A percentile compares a stretch with the other conserved stretches of the same genome.
phyloP scores from a whole-genome alignment of 2,329 filamentous ascomycete species.

The Penicillium sp. region DNA sequence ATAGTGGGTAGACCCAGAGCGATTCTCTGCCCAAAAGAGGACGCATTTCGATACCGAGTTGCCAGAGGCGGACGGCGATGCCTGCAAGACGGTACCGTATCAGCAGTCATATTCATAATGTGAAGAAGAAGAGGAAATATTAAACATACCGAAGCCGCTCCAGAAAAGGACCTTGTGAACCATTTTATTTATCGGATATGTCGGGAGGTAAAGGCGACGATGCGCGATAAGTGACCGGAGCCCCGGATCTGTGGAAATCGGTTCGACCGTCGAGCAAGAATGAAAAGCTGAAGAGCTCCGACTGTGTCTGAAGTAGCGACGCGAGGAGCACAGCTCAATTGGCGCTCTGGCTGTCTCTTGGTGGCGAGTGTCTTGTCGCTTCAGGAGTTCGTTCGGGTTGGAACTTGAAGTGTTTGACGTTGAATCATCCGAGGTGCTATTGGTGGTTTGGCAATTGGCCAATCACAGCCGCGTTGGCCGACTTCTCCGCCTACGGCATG shows the following conservation, averaged over 20 bases:
- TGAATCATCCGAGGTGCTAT: background rate
- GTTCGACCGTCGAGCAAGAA: background rate
- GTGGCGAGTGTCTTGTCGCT: background rate
- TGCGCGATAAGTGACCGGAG: conserved; percentile 6
- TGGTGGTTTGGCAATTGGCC: background rate
- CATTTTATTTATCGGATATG: conserved; percentile 31
- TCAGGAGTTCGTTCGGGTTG: background rate
- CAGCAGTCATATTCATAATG: conserved; percentile 9
- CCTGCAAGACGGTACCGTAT: conserved; percentile 51
- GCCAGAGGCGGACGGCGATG: conserved; percentile 87
- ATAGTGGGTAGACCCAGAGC: conserved; percentile 89
- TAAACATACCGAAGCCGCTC: conserved; percentile 75
- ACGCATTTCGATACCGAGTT: conserved; percentile 97
- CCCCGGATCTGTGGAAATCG: conserved; percentile 1
- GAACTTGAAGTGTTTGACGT: background rate
- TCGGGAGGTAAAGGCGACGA: conserved; percentile 17
- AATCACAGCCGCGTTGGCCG: background rate
- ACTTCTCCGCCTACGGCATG: conserved; percentile 4
- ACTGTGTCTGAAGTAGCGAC: background rate
- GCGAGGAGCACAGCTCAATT: background rate
- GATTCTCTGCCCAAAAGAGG: conserved; percentile 82
- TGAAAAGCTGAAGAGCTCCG: background rate
- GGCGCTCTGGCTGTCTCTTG: conserved; percentile 12
- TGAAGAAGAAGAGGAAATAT: conserved; percentile 1
- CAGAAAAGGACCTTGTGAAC: conserved; percentile 52